Conservation (phyloP, 306 rosid genomes). For the Sicyos edulis region DNA sequence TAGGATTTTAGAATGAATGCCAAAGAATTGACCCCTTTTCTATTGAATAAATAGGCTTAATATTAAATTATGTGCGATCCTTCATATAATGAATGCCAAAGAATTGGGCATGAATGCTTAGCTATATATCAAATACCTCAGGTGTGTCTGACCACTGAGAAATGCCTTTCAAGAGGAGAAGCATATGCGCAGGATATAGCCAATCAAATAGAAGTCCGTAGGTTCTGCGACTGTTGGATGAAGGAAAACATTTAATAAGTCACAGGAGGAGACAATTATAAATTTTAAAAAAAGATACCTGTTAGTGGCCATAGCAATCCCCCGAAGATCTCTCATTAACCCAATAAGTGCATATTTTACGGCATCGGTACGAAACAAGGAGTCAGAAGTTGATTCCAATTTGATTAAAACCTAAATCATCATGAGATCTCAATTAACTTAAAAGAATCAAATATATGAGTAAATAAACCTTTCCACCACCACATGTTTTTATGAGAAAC, state of each 20-base stretch:
- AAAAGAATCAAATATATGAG: conserved; percentile 17
- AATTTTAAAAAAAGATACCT: conserved; percentile 41
- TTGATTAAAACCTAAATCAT: conserved; percentile 64
- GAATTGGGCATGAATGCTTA: too few species aligned
- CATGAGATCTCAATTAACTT: conserved; percentile 15
- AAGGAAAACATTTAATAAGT: conserved; percentile 22
- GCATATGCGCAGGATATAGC: conserved; percentile 92
- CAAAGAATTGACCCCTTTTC: too few species aligned
- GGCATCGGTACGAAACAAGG: conserved; percentile 79
- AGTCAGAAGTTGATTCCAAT: conserved; percentile 89
- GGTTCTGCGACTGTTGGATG: conserved; percentile 73
- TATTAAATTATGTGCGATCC: too few species aligned
- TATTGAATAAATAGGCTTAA: too few species aligned
- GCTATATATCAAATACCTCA: conserved; percentile 51
- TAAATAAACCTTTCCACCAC: background rate
- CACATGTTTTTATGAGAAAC: too few species aligned
- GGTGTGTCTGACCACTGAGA: conserved; percentile 94
- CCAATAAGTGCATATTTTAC: conserved; percentile 82
- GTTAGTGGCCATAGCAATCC: conserved; percentile 96
- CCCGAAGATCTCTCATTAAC: conserved; percentile 95
- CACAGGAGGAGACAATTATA: conserved; percentile 17
- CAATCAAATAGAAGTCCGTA: conserved; percentile 95
- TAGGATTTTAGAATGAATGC: background rate
- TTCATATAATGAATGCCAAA: too few species aligned
- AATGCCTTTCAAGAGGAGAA: conserved; percentile 79